These are phyloP conservation scores for Xylariomycetidae sp. DNA, from an alignment of 2,329 filamentous ascomycete species.

Conservation along the genomic window DNA sequence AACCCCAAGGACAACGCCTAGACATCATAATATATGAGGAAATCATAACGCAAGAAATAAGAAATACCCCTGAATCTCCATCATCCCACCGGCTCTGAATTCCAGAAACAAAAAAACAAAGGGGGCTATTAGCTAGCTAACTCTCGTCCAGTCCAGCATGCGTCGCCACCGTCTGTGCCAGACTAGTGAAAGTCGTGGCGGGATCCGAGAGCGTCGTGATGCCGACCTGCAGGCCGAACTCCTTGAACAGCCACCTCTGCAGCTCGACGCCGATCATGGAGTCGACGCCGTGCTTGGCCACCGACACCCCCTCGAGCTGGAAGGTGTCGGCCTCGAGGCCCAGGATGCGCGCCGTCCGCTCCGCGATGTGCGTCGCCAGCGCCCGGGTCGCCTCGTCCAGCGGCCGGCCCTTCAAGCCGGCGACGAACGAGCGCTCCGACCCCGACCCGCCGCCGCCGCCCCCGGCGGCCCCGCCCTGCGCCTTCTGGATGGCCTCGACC, in stretches of 20 bases:
- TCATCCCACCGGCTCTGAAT: no score
- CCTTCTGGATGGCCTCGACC: constrained; percentile 1
- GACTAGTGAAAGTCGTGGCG: constrained; percentile 2
- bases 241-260: constrained; percentile 5
- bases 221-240: constrained; percentile 6
- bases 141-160: constrained; percentile 1
- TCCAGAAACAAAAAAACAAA: no score
- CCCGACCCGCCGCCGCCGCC: background rate
- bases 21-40: no score
- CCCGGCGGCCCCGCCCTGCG: background rate
- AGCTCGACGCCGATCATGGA: constrained; percentile 7
- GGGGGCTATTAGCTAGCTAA: no score
- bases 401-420: background rate
- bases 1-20: no score
- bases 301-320: constrained; percentile 4
- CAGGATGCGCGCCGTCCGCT: constrained; percentile 6
- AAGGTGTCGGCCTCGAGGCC: constrained; percentile 3
- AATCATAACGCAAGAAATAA: no score
- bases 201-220: constrained; percentile 3
- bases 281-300: constrained; percentile 3
- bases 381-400: background rate
- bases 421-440: background rate
- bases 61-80: no score
- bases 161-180: background rate
- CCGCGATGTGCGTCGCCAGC: constrained; percentile 3